Percentiles rank a stretch among this genome's conserved stretches.
These are phyloP conservation scores for Talaromyces proteolyticus DNA, from an alignment of 495 filamentous ascomycete genomes.

Conservation along the genomic window DNA sequence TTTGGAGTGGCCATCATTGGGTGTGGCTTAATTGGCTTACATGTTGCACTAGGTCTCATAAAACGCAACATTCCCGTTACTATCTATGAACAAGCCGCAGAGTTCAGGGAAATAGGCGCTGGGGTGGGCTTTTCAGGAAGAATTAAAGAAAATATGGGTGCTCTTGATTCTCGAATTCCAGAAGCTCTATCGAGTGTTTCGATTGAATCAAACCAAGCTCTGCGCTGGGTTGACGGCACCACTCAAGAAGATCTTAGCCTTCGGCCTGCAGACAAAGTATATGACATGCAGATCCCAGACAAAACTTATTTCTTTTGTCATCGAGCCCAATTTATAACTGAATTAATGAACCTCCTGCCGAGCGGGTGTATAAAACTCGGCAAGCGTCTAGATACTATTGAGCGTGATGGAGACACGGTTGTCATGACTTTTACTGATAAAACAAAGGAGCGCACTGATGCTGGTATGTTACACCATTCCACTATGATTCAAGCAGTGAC, in stretches of 20 bases:
- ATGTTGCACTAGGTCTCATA: conserved; percentile 31
- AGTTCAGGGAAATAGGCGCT: conserved; percentile 34
- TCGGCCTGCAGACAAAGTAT: too few relatives aligned
- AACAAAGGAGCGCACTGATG: too few relatives aligned
- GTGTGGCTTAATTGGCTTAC: conserved; percentile 35
- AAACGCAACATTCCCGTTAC: conserved; percentile 24
- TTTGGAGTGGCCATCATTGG: conserved; percentile 35
- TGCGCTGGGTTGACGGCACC: conserved; percentile 11
- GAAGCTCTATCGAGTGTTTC: conserved; percentile 1
- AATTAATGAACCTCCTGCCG: conserved; percentile 47
- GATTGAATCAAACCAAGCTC: too few relatives aligned
- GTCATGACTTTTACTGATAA: too few relatives aligned
- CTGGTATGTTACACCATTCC: too few relatives aligned
- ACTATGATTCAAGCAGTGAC: too few relatives aligned
- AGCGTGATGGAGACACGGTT: conserved; percentile 15
- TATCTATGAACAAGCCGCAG: conserved; percentile 33
- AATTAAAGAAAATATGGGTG: conserved; percentile 18
- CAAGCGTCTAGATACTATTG: conserved; percentile 24
- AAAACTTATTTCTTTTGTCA: conserved; percentile 23
- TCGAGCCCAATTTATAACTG: conserved; percentile 55
- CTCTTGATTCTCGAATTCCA: conserved; percentile 29
- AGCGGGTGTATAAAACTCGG: conserved; percentile 30
- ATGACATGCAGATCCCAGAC: too few relatives aligned
- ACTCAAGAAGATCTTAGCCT: neutral
- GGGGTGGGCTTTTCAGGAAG: conserved; percentile 37